phyloP scores from a whole-genome alignment of 306 rosid genomes.

The Casuarina cunninghamiana region DNA sequence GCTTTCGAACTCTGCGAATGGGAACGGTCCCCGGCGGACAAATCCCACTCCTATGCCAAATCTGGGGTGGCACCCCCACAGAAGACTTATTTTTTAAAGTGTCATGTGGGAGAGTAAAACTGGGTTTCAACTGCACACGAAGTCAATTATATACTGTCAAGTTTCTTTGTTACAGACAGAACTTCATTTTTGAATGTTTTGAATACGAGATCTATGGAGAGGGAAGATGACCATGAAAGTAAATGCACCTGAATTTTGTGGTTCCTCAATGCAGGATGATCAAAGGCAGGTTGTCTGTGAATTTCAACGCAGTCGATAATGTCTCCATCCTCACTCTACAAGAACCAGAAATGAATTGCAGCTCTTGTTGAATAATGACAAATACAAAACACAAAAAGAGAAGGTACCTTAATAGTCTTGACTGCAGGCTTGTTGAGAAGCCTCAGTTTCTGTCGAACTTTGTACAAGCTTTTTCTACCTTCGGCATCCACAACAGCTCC shows the following conservation, averaged over 20 bases:
- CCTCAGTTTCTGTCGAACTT: constrained; percentile 43
- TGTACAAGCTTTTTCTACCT: constrained; percentile 1
- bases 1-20: constrained; percentile 47
- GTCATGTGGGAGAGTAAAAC: constrained; percentile 5
- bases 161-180: too few species aligned
- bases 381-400: neutral
- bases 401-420: constrained; percentile 46
- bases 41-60: constrained; percentile 64
- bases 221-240: neutral
- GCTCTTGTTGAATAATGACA: too few species aligned
- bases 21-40: constrained; percentile 74
- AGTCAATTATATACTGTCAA: too few species aligned
- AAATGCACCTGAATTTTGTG: constrained; percentile 47
- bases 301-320: constrained; percentile 55
- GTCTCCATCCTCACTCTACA: constrained; percentile 66
- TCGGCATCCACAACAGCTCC: constrained; percentile 14
- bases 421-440: constrained; percentile 53
- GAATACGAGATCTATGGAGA: neutral
- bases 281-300: constrained; percentile 56
- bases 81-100: constrained; percentile 3
- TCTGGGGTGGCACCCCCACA: constrained; percentile 24
- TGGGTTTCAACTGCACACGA: constrained; percentile 47
- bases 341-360: neutral
- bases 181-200: neutral
- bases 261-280: constrained; percentile 50